Evolutionary conservation across 306 rosid species (phyloP).

Genomic region (Quercus aquifolioides): DNA sequence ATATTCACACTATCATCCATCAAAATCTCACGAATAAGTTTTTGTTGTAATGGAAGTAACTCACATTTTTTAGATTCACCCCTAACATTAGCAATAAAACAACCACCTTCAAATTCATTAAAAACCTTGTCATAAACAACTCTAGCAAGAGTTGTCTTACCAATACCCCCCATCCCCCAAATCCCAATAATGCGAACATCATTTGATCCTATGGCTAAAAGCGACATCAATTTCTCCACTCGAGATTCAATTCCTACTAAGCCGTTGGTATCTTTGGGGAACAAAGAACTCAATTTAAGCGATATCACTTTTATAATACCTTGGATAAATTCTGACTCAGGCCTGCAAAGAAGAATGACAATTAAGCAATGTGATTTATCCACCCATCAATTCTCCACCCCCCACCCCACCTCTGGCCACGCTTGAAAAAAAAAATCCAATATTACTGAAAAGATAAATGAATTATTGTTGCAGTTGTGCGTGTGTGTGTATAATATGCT

Average conservation of each 20-base stretch:
- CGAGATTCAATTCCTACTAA: conserved; percentile 34
- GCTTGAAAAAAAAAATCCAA: too few species aligned
- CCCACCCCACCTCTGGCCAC: too few species aligned
- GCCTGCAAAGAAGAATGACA: conserved; percentile 8
- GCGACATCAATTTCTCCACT: conserved; percentile 16
- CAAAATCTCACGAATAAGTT: conserved; percentile 20
- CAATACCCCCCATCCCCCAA: conserved; percentile 35
- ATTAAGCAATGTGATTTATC: too few species aligned
- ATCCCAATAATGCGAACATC: conserved; percentile 31
- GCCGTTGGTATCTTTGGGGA: not conserved
- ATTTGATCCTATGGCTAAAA: not conserved
- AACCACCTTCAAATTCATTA: not conserved
- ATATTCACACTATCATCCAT: not conserved
- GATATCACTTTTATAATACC: conserved; percentile 14
- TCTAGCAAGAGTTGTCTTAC: conserved; percentile 15
- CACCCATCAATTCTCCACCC: too few species aligned
- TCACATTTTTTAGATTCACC: conserved; percentile 14
- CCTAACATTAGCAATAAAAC: conserved; percentile 29
- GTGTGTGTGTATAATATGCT: too few species aligned
- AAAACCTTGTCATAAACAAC: conserved; percentile 13
- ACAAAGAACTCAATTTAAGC: conserved; percentile 14
- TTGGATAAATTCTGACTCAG: conserved; percentile 30
- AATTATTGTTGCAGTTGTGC: too few species aligned
- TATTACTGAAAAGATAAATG: too few species aligned
- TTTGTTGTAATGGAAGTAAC: conserved; percentile 18